Evolutionary conservation across 257 asterid genomes (phyloP).

Genomic region (Salvia hispanica): DNA sequence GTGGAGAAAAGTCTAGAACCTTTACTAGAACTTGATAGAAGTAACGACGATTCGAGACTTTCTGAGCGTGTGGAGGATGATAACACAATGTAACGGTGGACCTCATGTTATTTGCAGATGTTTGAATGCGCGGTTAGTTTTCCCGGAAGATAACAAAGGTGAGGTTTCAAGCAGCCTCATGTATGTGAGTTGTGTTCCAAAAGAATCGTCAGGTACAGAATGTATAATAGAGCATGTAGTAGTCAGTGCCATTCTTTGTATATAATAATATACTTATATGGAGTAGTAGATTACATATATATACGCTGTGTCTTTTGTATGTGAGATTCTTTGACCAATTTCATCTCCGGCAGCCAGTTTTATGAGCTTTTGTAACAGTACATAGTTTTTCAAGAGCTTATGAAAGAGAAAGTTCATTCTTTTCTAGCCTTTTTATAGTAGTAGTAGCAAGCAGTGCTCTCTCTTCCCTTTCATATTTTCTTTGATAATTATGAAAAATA

Average conservation of each 20-base stretch:
- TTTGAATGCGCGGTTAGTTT: slow-evolving; percentile 17
- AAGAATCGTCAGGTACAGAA: slow-evolving; percentile 46
- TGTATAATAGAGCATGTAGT: slow-evolving; percentile 50
- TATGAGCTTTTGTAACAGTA: slow-evolving; percentile 37
- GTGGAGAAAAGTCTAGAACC: slow-evolving; percentile 73
- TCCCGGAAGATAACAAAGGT: no score
- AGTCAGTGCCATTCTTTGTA: slow-evolving; percentile 55
- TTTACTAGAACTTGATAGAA: slow-evolving; percentile 53
- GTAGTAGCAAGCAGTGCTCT: not conserved
- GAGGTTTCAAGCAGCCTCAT: slow-evolving; percentile 32
- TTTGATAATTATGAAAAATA: no score
- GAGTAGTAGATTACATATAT: not conserved
- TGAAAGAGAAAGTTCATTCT: slow-evolving; percentile 15
- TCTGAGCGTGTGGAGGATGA: slow-evolving; percentile 35
- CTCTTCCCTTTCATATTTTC: no score
- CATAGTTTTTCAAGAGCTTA: slow-evolving; percentile 20
- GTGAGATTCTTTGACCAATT: slow-evolving; percentile 7
- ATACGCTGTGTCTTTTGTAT: not conserved
- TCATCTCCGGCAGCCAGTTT: slow-evolving; percentile 18
- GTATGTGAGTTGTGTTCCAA: slow-evolving; percentile 36
- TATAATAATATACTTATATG: not conserved
- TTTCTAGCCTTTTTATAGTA: not conserved
- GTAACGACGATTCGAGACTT: slow-evolving; percentile 33
- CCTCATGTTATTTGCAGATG: slow-evolving; percentile 34
- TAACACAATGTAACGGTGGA: slow-evolving; percentile 38